Percentiles rank a stretch among this genome's conserved stretches.
Evolutionary conservation across 2,329 filamentous ascomycete species (phyloP).

Genomic region (Meredithiella fracta): DNA sequence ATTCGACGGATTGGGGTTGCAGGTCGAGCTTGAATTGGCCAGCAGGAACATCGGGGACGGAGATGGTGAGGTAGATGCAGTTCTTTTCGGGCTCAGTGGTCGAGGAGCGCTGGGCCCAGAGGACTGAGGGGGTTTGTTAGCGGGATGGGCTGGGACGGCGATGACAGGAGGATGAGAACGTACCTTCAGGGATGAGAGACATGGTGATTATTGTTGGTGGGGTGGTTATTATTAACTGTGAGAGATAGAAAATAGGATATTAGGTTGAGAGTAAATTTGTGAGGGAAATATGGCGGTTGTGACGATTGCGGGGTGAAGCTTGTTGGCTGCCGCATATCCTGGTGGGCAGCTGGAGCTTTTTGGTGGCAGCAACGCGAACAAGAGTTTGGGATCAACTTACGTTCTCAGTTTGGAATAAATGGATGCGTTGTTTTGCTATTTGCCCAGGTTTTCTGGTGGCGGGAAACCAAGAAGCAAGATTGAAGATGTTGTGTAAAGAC

Average conservation of each 20-base stretch:
- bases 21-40: conserved; percentile 68
- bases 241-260: neutral
- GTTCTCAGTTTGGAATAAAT: neutral
- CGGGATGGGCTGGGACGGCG: neutral
- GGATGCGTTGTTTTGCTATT: neutral
- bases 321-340: neutral
- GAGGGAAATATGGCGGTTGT: conserved; percentile 11
- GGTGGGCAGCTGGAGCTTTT: neutral
- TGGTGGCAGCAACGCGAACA: neutral
- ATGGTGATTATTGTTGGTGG: conserved; percentile 2
- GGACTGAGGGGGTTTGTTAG: conserved; percentile 40
- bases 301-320: conserved; percentile 12
- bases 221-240: neutral
- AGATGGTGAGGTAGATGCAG: conserved; percentile 85
- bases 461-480: too few relatives aligned
- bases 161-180: conserved; percentile 15
- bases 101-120: conserved; percentile 95
- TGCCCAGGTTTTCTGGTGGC: neutral
- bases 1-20: conserved; percentile 58
- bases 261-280: conserved; percentile 15
- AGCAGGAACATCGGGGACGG: conserved; percentile 66
- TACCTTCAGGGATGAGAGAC: conserved; percentile 25
- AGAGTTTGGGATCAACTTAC: neutral
- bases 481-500: neutral
- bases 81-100: conserved; percentile 68